Evolutionary conservation across 2,329 filamentous ascomycete genomes (phyloP).

Genomic region (Aspergillus sp.): DNA sequence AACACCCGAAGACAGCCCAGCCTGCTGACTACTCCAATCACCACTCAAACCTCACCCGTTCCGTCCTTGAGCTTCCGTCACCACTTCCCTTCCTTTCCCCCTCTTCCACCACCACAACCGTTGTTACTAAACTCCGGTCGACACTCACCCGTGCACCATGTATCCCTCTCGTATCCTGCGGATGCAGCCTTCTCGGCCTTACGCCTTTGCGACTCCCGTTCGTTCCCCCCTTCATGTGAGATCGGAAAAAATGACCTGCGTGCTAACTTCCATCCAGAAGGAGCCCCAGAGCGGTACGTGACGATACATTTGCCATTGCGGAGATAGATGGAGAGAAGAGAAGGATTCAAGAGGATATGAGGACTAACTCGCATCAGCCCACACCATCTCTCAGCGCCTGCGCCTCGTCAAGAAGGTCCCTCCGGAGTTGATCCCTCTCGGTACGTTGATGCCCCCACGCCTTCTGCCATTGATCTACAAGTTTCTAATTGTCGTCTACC

Average conservation of each 20-base stretch:
- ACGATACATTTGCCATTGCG: not conserved
- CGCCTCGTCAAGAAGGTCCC: conserved; percentile 87
- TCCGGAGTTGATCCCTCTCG: conserved; percentile 89
- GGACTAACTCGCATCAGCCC: conserved; percentile 58
- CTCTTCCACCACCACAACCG: conserved; percentile 20
- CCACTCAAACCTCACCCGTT: conserved; percentile 9
- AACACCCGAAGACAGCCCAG: conserved; percentile 33
- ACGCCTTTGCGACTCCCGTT: conserved; percentile 67
- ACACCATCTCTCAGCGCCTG: conserved; percentile 94
- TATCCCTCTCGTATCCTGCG: conserved; percentile 64
- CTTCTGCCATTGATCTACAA: conserved; percentile 8
- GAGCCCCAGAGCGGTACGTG: conserved; percentile 62
- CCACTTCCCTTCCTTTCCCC: conserved; percentile 17
- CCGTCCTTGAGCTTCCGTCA: conserved; percentile 21
- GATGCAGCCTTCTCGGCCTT: conserved; percentile 53
- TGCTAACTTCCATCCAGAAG: conserved; percentile 55
- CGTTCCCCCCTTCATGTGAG: conserved; percentile 35
- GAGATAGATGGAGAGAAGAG: conserved; percentile 11
- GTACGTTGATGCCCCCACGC: conserved; percentile 53
- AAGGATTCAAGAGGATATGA: not conserved
- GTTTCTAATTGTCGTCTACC: conserved; percentile 28
- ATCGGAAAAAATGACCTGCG: conserved; percentile 19
- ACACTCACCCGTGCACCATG: conserved; percentile 51
- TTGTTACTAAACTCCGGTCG: conserved; percentile 21
- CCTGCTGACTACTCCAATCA: conserved; percentile 13